Conservation (phyloP, 306 rosid species). For the Senna tora region DNA sequence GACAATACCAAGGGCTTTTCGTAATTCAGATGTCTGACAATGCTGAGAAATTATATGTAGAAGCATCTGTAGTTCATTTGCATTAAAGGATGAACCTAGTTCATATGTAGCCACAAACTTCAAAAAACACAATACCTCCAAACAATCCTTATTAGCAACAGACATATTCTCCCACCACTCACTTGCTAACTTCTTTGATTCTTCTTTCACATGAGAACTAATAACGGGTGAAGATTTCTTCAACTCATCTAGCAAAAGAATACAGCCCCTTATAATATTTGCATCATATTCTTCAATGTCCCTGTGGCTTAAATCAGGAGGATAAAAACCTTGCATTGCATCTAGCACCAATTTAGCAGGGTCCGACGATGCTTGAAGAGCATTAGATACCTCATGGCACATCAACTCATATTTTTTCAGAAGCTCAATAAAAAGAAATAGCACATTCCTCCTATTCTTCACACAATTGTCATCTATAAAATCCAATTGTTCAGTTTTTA, state of each 20-base stretch:
- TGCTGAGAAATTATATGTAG: slow-evolving; percentile 40
- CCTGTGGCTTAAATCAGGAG: slow-evolving; percentile 30
- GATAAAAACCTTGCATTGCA: slow-evolving; percentile 49
- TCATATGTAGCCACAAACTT: slow-evolving; percentile 45
- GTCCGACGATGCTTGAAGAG: slow-evolving; percentile 42
- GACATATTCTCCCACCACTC: slow-evolving; percentile 52
- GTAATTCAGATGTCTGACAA: slow-evolving; percentile 39
- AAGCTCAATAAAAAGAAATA: slow-evolving; percentile 39
- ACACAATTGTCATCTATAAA: slow-evolving; percentile 4
- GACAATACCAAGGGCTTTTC: slow-evolving; percentile 30
- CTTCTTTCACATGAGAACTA: slow-evolving; percentile 43
- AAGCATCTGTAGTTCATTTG: slow-evolving; percentile 42
- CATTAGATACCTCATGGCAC: slow-evolving; percentile 21
- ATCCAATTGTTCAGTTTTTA: slow-evolving; percentile 31
- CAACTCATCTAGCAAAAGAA: slow-evolving; percentile 48
- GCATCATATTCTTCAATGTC: slow-evolving; percentile 34
- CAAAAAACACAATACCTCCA: slow-evolving; percentile 52
- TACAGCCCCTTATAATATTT: slow-evolving; percentile 44
- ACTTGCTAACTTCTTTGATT: slow-evolving; percentile 46
- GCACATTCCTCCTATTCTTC: slow-evolving; percentile 39
- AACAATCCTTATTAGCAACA: slow-evolving; percentile 10
- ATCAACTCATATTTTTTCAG: slow-evolving; percentile 41
- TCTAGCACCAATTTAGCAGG: slow-evolving; percentile 55
- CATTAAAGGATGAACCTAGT: slow-evolving; percentile 42
- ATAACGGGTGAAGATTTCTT: slow-evolving; percentile 44